These are phyloP conservation scores for Fusarium dlaminii DNA, from an alignment of 2,329 filamentous ascomycete species.

Conservation along the genomic window DNA sequence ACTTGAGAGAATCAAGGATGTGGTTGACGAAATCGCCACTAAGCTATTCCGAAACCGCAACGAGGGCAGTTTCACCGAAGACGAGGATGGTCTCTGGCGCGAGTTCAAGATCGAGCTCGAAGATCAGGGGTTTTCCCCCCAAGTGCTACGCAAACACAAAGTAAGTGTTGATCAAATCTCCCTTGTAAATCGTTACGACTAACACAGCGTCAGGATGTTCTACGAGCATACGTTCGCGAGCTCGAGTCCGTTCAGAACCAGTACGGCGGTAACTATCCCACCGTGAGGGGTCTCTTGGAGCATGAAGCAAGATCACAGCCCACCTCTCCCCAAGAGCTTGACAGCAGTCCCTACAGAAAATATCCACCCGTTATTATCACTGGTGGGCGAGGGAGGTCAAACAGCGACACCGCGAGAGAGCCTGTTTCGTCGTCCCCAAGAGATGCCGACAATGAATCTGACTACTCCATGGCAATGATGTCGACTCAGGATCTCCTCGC, in stretches of 20 bases:
- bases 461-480: conserved; percentile 57
- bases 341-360: conserved; percentile 52
- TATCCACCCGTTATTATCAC: conserved; percentile 52
- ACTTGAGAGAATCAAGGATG: conserved; percentile 66
- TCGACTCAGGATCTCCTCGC: conserved; percentile 64
- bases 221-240: conserved; percentile 69
- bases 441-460: conserved; percentile 47
- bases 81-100: conserved; percentile 65
- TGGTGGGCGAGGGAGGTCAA: conserved; percentile 49
- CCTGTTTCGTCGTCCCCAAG: conserved; percentile 52
- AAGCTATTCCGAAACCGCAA: conserved; percentile 58
- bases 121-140: conserved; percentile 65
- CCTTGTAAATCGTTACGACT: conserved; percentile 23
- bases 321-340: conserved; percentile 50
- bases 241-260: conserved; percentile 61
- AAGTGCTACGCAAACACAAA: conserved; percentile 66
- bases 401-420: conserved; percentile 41
- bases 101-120: conserved; percentile 68
- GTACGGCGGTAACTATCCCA: conserved; percentile 57
- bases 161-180: conserved; percentile 49
- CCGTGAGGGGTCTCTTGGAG: conserved; percentile 64
- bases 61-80: conserved; percentile 51
- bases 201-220: conserved; percentile 58
- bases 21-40: conserved; percentile 66
- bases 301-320: conserved; percentile 48